These are phyloP conservation scores for Tricholoma flavovirens DNA, from an alignment of 768 basidiomycete genomes.

Conservation along the genomic window DNA sequence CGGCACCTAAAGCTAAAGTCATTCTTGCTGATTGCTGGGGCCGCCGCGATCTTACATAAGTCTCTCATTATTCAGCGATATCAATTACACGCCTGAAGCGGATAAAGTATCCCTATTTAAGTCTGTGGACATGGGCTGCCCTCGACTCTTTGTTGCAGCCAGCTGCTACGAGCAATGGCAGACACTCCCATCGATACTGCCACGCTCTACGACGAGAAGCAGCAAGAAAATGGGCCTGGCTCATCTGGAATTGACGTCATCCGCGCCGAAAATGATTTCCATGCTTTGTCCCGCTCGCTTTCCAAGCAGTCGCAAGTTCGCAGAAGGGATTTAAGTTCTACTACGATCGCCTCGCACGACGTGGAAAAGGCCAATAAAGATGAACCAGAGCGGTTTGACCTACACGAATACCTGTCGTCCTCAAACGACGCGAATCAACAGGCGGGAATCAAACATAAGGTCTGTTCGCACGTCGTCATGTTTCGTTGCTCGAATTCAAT, in stretches of 20 bases:
- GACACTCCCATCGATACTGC: slow-evolving; percentile 25
- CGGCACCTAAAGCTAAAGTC: no score
- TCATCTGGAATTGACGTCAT: slow-evolving; percentile 41
- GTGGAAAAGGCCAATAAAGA: slow-evolving; percentile 33
- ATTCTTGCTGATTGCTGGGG: no score
- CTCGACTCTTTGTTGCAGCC: neutral
- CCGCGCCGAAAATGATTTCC: slow-evolving; percentile 47
- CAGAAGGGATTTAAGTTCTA: slow-evolving; percentile 17
- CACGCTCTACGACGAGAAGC: slow-evolving; percentile 23
- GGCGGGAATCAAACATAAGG: slow-evolving; percentile 67
- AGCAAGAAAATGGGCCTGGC: slow-evolving; percentile 7
- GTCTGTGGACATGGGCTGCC: neutral
- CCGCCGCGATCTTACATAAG: no score
- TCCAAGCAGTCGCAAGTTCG: slow-evolving; percentile 23
- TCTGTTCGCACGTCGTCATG: slow-evolving; percentile 11
- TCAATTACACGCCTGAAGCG: neutral
- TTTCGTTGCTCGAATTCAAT: neutral
- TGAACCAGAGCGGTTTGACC: slow-evolving; percentile 43
- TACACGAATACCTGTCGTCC: slow-evolving; percentile 61
- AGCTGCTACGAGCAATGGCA: slow-evolving; percentile 17
- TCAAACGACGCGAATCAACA: slow-evolving; percentile 60
- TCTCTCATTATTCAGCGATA: slow-evolving; percentile 10
- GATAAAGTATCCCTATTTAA: neutral
- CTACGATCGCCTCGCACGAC: slow-evolving; percentile 35
- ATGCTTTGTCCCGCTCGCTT: slow-evolving; percentile 45